Conservation (phyloP, 2,329 filamentous ascomycete genomes). For the Diaporthe sp. region DNA sequence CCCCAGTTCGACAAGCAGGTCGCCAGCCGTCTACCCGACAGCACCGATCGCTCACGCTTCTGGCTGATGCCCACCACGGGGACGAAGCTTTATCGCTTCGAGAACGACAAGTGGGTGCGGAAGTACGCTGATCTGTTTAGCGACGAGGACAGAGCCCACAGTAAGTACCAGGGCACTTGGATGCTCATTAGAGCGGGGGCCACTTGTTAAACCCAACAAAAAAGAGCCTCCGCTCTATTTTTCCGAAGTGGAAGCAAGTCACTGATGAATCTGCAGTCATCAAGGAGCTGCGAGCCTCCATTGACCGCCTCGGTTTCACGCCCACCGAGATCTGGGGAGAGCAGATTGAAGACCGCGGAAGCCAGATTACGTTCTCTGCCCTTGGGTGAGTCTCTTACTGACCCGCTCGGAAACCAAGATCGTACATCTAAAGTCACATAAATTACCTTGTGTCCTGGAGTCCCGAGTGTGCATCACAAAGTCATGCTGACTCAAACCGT, state of each 20-base stretch:
- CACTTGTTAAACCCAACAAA: background rate
- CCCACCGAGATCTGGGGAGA: slow-evolving; percentile 56
- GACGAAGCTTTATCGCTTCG: slow-evolving; percentile 56
- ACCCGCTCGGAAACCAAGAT: background rate
- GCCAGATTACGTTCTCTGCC: slow-evolving; percentile 58
- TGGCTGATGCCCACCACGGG: slow-evolving; percentile 60
- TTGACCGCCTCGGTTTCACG: slow-evolving; percentile 54
- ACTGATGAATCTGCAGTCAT: slow-evolving; percentile 43
- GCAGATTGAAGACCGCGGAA: slow-evolving; percentile 57
- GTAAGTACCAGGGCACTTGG: background rate
- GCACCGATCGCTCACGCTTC: slow-evolving; percentile 53
- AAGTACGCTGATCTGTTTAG: slow-evolving; percentile 57
- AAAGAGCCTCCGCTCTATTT: background rate
- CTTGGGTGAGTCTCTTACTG: slow-evolving; percentile 45
- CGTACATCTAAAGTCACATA: background rate
- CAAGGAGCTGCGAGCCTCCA: slow-evolving; percentile 51
- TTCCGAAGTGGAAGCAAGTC: background rate
- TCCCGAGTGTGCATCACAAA: background rate
- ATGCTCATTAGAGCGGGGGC: background rate
- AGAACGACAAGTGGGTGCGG: slow-evolving; percentile 48
- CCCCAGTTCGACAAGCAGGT: slow-evolving; percentile 58
- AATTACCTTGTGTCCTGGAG: background rate
- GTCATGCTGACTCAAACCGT: background rate
- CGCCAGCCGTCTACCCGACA: slow-evolving; percentile 52
- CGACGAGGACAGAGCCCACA: slow-evolving; percentile 48